These are phyloP conservation scores for Brassica nigra DNA, from an alignment of 345 rosid genomes.

Conservation along the genomic window DNA sequence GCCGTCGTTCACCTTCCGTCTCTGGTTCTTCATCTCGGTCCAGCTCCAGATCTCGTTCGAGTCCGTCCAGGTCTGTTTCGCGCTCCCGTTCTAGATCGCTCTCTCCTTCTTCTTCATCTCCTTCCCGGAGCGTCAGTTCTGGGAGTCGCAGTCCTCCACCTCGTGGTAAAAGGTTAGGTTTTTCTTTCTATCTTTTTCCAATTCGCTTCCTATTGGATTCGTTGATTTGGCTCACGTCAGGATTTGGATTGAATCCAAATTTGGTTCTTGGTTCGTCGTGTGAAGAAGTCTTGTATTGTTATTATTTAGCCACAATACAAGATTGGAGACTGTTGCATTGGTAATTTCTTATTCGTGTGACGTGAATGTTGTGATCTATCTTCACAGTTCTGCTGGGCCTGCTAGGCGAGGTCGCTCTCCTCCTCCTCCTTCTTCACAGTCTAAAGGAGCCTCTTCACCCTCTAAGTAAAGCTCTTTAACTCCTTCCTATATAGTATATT, in stretches of 20 bases:
- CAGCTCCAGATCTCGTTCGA: slow-evolving; percentile 47
- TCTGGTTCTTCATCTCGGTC: slow-evolving; percentile 63
- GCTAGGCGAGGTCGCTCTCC: slow-evolving; percentile 73
- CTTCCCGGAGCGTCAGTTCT: slow-evolving; percentile 39
- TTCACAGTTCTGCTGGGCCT: slow-evolving; percentile 53
- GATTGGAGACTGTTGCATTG: slow-evolving; percentile 10
- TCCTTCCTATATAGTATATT: neutral
- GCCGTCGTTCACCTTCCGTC: slow-evolving; percentile 62
- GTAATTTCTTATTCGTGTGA: neutral
- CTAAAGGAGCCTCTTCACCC: slow-evolving; percentile 73
- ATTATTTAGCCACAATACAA: neutral
- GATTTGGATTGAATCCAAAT: no score
- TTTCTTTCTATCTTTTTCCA: neutral
- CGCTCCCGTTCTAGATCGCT: slow-evolving; percentile 34
- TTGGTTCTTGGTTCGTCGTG: neutral
- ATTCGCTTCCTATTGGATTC: neutral
- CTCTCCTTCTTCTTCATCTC: slow-evolving; percentile 61
- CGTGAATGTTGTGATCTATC: neutral
- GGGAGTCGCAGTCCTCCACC: slow-evolving; percentile 44
- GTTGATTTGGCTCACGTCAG: no score
- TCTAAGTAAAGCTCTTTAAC: slow-evolving; percentile 50
- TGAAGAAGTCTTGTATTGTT: no score
- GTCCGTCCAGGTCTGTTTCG: slow-evolving; percentile 38
- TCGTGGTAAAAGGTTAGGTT: slow-evolving; percentile 38
- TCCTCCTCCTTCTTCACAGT: slow-evolving; percentile 52